Percentiles rank a stretch among this genome's conserved stretches.
Evolutionary conservation across 2,329 filamentous ascomycete genomes (phyloP).

Genomic region (Graphilbum fragrans): DNA sequence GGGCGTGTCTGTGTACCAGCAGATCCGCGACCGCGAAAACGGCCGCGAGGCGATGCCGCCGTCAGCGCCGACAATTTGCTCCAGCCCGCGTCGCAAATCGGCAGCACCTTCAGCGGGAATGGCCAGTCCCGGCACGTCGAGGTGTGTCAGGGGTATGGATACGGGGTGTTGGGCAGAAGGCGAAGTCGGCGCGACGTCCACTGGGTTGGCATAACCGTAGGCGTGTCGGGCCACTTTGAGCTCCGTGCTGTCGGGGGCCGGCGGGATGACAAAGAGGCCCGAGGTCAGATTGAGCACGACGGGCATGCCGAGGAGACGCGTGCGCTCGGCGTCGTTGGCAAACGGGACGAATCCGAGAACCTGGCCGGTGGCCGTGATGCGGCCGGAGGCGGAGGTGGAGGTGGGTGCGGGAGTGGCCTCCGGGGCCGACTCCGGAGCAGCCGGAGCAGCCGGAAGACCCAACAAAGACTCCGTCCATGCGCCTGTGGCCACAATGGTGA

Average conservation of each 20-base stretch:
- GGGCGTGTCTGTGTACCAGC: slow-evolving; percentile 67
- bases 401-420: neutral
- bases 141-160: slow-evolving; percentile 11
- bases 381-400: slow-evolving; percentile 60
- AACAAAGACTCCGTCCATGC: slow-evolving; percentile 61
- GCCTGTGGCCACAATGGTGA: slow-evolving; percentile 72
- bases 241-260: slow-evolving; percentile 31
- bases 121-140: slow-evolving; percentile 30
- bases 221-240: slow-evolving; percentile 61
- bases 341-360: slow-evolving; percentile 67
- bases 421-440: neutral
- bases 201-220: slow-evolving; percentile 52
- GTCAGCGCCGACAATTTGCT: slow-evolving; percentile 44
- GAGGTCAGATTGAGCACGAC: slow-evolving; percentile 60
- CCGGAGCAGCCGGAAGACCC: neutral
- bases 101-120: slow-evolving; percentile 49
- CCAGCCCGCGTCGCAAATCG: slow-evolving; percentile 49
- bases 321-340: slow-evolving; percentile 53
- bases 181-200: slow-evolving; percentile 24
- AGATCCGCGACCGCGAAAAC: slow-evolving; percentile 51
- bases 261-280: slow-evolving; percentile 66
- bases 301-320: slow-evolving; percentile 50
- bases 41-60: slow-evolving; percentile 43
- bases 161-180: no score
- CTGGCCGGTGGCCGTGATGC: slow-evolving; percentile 72